Conservation (phyloP, 148 eudicot genomes). For the Cornus controversa region DNA sequence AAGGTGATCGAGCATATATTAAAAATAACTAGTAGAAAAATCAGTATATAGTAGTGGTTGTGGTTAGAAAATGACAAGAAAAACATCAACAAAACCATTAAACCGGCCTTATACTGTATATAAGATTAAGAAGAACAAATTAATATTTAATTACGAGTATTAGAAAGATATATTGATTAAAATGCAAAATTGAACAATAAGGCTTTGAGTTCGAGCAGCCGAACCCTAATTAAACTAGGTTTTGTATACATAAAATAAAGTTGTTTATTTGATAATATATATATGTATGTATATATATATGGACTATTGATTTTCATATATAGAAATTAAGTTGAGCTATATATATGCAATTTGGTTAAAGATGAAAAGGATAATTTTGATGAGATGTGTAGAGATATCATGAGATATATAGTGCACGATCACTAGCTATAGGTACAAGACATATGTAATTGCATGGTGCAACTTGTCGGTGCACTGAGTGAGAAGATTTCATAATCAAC, state of each 20-base stretch:
- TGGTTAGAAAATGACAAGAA: neutral
- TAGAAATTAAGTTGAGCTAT: too few relatives aligned
- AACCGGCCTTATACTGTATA: too few relatives aligned
- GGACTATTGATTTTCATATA: too few relatives aligned
- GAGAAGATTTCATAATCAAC: constrained; percentile 8
- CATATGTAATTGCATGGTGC: constrained; percentile 10
- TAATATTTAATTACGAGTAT: too few relatives aligned
- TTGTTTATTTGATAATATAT: too few relatives aligned
- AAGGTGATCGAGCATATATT: too few relatives aligned
- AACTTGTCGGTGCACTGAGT: neutral
- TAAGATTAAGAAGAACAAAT: neutral
- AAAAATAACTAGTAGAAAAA: too few relatives aligned
- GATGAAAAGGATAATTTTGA: constrained; percentile 10
- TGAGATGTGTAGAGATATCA: constrained; percentile 9
- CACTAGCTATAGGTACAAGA: neutral
- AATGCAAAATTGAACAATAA: too few relatives aligned
- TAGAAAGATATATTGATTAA: too few relatives aligned
- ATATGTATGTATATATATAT: too few relatives aligned
- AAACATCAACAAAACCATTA: neutral
- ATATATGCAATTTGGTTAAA: too few relatives aligned
- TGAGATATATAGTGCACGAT: constrained; percentile 7
- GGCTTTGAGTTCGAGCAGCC: neutral
- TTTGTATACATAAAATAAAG: too few relatives aligned
- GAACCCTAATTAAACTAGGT: neutral
- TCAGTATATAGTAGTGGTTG: neutral